Evolutionary conservation across 495 filamentous ascomycete species (phyloP).

Genomic region (Penicillium waksmanii): DNA sequence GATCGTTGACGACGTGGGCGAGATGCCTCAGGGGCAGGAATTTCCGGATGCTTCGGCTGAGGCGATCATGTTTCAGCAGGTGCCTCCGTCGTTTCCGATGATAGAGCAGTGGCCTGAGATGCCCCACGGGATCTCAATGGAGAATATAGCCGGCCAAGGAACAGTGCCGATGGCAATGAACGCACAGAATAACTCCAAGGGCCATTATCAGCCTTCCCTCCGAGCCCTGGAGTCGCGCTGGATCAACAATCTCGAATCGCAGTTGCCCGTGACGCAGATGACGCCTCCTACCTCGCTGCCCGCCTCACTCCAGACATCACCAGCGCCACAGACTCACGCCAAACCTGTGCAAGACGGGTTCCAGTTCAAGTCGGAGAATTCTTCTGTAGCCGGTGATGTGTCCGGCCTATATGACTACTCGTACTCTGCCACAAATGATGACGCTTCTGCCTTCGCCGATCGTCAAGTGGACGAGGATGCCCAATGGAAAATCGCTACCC

Average conservation of each 20-base stretch:
- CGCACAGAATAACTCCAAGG: slow-evolving; percentile 30
- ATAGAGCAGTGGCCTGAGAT: slow-evolving; percentile 41
- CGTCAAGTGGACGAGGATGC: slow-evolving; percentile 36
- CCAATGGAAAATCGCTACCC: slow-evolving; percentile 38
- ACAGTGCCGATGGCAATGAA: slow-evolving; percentile 30
- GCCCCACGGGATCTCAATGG: slow-evolving; percentile 20
- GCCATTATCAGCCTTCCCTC: slow-evolving; percentile 36
- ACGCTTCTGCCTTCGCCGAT: slow-evolving; percentile 36
- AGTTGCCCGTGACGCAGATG: slow-evolving; percentile 39
- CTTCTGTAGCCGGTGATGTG: slow-evolving; percentile 45
- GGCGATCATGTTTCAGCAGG: slow-evolving; percentile 41
- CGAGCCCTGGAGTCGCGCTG: slow-evolving; percentile 45
- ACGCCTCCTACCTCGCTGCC: slow-evolving; percentile 15
- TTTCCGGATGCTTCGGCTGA: slow-evolving; percentile 39
- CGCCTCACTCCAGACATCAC: slow-evolving; percentile 25
- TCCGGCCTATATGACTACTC: slow-evolving; percentile 41
- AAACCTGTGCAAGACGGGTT: slow-evolving; percentile 33
- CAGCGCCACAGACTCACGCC: slow-evolving; percentile 20
- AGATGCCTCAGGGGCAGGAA: slow-evolving; percentile 38
- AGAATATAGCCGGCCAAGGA: slow-evolving; percentile 28
- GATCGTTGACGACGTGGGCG: slow-evolving; percentile 47
- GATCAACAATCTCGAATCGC: slow-evolving; percentile 42
- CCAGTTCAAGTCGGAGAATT: slow-evolving; percentile 47
- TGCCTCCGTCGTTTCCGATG: slow-evolving; percentile 40
- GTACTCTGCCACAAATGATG: slow-evolving; percentile 43